Conservation (phyloP, 2,329 filamentous ascomycete species). For the Curvularia lunata region DNA sequence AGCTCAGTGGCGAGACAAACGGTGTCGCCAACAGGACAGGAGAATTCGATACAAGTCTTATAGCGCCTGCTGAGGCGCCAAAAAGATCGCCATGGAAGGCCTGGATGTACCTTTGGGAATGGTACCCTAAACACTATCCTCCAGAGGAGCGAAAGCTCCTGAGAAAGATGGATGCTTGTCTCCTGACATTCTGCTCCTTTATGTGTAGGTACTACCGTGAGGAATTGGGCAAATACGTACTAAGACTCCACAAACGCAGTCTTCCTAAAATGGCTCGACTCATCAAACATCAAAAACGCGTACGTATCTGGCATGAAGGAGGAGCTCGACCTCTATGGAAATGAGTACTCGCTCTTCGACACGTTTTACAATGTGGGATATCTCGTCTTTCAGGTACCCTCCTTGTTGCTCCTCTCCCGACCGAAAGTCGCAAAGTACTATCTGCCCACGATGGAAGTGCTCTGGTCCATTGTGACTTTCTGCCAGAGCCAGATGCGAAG, state of each 20-base stretch:
- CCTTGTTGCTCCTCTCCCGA: constrained; percentile 48
- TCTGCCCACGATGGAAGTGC: constrained; percentile 50
- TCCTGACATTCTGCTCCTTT: constrained; percentile 47
- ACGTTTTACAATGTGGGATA: constrained; percentile 57
- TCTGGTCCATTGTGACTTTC: constrained; percentile 52
- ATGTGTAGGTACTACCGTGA: constrained; percentile 39
- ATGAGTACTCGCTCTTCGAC: constrained; percentile 61
- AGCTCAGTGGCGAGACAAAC: constrained; percentile 30
- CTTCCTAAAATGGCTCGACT: constrained; percentile 49
- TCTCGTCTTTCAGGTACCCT: constrained; percentile 50
- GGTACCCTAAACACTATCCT: constrained; percentile 48
- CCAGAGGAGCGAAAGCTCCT: constrained; percentile 44
- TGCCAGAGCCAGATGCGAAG: constrained; percentile 49
- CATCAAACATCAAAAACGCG: constrained; percentile 55
- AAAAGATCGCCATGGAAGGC: constrained; percentile 48
- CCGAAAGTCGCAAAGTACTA: constrained; percentile 47
- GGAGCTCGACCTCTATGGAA: constrained; percentile 53
- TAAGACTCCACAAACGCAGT: constrained; percentile 28
- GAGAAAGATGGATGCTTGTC: constrained; percentile 46
- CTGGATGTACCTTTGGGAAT: constrained; percentile 49
- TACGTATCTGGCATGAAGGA: constrained; percentile 48
- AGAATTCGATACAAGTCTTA: constrained; percentile 36
- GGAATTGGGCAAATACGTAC: background rate
- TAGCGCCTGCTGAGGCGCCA: constrained; percentile 44
- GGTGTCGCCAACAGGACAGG: constrained; percentile 28